A percentile compares a stretch with the other conserved stretches of the same genome.
Evolutionary conservation across 148 eudicot species (phyloP).

Genomic region (Bassia scoparia): DNA sequence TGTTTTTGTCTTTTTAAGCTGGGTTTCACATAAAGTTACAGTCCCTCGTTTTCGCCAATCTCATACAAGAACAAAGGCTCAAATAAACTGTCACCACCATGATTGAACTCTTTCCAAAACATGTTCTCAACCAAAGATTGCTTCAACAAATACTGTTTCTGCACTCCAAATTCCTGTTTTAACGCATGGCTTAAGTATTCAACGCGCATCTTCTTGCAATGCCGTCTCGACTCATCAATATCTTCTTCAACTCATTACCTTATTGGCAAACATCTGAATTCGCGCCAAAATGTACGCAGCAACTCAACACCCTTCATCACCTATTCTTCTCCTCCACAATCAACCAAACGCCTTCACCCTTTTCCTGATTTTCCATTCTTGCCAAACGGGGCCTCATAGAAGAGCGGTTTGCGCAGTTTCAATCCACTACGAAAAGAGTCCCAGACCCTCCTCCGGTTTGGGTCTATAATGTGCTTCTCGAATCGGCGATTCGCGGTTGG

Average conservation of each 20-base stretch:
- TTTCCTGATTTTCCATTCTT: slow-evolving; percentile 37
- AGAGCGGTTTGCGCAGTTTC: slow-evolving; percentile 61
- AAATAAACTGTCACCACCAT: too few species aligned
- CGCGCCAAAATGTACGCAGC: slow-evolving; percentile 60
- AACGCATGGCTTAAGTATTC: slow-evolving; percentile 93
- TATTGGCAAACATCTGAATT: slow-evolving; percentile 49
- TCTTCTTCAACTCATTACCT: slow-evolving; percentile 37
- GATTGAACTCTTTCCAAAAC: too few species aligned
- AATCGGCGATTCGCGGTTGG: slow-evolving; percentile 34
- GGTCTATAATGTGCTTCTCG: slow-evolving; percentile 61
- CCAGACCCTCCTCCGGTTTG: slow-evolving; percentile 39
- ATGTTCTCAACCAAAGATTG: slow-evolving; percentile 21
- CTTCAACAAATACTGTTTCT: slow-evolving; percentile 42
- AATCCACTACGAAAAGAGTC: slow-evolving; percentile 39
- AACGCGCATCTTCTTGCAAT: slow-evolving; percentile 48
- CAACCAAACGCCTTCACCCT: slow-evolving; percentile 15
- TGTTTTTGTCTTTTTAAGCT: too few species aligned
- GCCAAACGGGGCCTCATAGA: slow-evolving; percentile 46
- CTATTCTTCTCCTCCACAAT: slow-evolving; percentile 37
- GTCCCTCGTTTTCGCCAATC: too few species aligned
- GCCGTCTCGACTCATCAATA: slow-evolving; percentile 31
- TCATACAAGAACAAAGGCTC: too few species aligned
- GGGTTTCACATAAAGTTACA: too few species aligned
- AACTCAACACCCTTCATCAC: slow-evolving; percentile 50
- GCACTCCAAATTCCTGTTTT: slow-evolving; percentile 62